phyloP scores from a whole-genome alignment of 1,284 basidiomycete species.

The Stygiomarasmius scandens region DNA sequence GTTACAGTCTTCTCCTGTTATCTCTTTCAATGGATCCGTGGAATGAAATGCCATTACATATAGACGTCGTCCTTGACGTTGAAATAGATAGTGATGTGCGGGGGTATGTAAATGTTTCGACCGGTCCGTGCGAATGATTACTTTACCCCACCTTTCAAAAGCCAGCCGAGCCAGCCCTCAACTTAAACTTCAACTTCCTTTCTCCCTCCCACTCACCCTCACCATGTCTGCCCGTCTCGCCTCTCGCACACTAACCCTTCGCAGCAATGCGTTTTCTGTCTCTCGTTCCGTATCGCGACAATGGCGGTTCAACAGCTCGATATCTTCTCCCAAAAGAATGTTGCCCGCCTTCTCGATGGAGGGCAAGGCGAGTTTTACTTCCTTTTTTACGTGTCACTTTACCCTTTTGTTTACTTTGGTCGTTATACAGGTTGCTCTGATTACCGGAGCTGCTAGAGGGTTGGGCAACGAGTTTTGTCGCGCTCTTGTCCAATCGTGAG shows the following conservation, averaged over 20 bases:
- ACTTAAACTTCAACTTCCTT: conserved; percentile 4
- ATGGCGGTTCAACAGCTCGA: conserved; percentile 22
- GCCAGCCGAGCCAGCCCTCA: not conserved
- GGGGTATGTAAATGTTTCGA: not conserved
- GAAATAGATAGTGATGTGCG: no score
- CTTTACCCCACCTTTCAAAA: conserved; percentile 2
- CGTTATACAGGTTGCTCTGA: conserved; percentile 90
- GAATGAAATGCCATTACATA: not conserved
- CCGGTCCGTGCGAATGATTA: not conserved
- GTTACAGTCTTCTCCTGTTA: conserved; percentile 8
- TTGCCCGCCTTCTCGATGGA: conserved; percentile 70
- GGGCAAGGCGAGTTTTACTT: conserved; percentile 53
- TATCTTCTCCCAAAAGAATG: conserved; percentile 33
- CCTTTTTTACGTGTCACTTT: conserved; percentile 1
- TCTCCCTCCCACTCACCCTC: conserved; percentile 5
- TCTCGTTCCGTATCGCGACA: conserved; percentile 14
- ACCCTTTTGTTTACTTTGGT: not conserved
- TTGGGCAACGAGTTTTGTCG: conserved; percentile 88
- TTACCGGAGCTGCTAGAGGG: conserved; percentile 94
- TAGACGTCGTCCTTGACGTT: no score
- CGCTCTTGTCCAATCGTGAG: conserved; percentile 85
- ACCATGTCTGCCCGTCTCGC: conserved; percentile 27
- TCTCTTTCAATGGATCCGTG: conserved; percentile 20
- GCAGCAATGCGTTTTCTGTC: conserved; percentile 12
- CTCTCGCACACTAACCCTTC: conserved; percentile 11